These are phyloP conservation scores for Salvia sclarea DNA, from an alignment of 305 asterid species.

Conservation along the genomic window DNA sequence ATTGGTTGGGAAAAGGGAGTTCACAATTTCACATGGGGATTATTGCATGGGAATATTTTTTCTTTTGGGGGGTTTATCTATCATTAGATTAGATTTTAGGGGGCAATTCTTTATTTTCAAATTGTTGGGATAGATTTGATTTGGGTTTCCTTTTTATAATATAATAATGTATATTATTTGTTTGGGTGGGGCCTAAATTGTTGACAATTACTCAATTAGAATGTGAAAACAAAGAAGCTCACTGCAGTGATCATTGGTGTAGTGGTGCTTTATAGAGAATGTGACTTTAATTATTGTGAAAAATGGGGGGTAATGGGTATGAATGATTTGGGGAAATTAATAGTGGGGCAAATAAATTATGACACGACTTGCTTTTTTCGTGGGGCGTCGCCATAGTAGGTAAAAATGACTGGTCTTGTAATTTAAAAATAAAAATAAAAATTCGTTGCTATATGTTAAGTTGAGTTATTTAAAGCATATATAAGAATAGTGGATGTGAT, in stretches of 20 bases:
- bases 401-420: no score
- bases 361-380: no score
- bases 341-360: not conserved
- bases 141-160: conserved; percentile 1
- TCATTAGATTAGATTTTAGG: conserved; percentile 23
- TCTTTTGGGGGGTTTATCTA: conserved; percentile 17
- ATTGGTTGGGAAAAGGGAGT: conserved; percentile 29
- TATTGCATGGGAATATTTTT: conserved; percentile 8
- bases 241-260: not conserved
- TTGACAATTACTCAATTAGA: not conserved
- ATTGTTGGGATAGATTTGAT: conserved; percentile 28
- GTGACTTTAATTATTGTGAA: conserved; percentile 21
- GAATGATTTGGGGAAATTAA: not conserved
- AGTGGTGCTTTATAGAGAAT: not conserved
- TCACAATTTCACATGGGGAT: conserved; percentile 31
- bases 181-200: conserved; percentile 21
- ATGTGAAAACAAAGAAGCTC: not conserved
- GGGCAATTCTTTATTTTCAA: conserved; percentile 20
- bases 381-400: no score
- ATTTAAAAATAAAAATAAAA: no score
- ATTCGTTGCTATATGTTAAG: no score
- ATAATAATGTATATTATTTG: not conserved
- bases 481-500: no score
- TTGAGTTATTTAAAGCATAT: no score
- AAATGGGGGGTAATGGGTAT: not conserved